A percentile compares a stretch with the other conserved stretches of the same genome.
Conservation (phyloP, 345 rosid species). For the Durio zibethinus region DNA sequence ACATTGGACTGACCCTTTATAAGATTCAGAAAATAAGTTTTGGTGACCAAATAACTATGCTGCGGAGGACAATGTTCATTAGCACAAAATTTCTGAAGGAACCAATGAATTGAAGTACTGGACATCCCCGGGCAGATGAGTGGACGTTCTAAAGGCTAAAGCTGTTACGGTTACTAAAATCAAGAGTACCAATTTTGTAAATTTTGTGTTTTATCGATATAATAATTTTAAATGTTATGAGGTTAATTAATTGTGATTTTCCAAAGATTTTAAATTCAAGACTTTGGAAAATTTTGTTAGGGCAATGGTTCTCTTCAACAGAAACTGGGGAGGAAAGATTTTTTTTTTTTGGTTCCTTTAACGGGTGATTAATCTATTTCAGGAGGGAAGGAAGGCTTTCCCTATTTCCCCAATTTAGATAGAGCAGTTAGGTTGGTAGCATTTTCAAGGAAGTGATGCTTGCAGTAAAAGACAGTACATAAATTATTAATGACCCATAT, state of each 20-base stretch:
- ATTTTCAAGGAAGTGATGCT: background rate
- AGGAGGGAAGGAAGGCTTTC: background rate
- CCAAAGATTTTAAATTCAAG: background rate
- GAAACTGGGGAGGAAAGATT: background rate
- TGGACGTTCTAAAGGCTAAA: too few relatives aligned
- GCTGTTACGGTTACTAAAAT: too few relatives aligned
- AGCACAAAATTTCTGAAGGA: background rate
- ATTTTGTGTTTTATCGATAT: background rate
- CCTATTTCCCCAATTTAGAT: background rate
- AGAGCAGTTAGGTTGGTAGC: background rate
- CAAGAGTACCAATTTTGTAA: too few relatives aligned
- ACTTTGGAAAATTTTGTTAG: background rate
- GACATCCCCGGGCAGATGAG: too few relatives aligned
- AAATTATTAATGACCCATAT: background rate
- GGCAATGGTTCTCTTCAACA: background rate
- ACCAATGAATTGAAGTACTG: too few relatives aligned
- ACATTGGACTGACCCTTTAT: too few relatives aligned
- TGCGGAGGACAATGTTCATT: too few relatives aligned
- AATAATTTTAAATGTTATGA: too few relatives aligned
- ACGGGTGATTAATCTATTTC: background rate
- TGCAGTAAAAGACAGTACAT: background rate
- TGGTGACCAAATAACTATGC: constrained; percentile 17
- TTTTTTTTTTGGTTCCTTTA: background rate
- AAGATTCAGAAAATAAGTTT: background rate
- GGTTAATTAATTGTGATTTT: too few relatives aligned